Evolutionary conservation across 768 basidiomycete species (phyloP), one percentile per base, ranked within the genome.

Genomic region (Leccinum obscurum): DNA sequence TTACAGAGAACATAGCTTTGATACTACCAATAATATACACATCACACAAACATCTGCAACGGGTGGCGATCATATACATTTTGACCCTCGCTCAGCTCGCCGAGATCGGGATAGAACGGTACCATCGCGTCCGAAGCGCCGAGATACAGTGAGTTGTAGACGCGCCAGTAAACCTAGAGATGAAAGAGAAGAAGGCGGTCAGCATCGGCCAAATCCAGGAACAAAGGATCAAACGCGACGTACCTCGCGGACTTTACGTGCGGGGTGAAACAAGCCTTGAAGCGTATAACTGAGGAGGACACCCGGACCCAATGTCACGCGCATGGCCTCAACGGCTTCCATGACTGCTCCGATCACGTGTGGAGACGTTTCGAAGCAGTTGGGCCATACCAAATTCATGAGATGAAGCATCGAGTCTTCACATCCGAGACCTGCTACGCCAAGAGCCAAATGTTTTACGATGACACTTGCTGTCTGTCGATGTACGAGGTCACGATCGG

Each of bases 361-460:
- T 6, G 97, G 97, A 14, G 90, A 93, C 2, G 95, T 96, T 79
- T 98, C 96, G 74, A 98, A 98, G 75, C 95, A 95, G 72, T 98
- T 98, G 2, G 97, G 97, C 95, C 95, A 98, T 14, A 98, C 92
- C 28, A 99, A 85, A 73, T 99, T 99, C 89, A 98, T 93, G 53
- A 98, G 77, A 70, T 99, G 97, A 55, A 94, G 83, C 86, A 98
- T 92, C 13, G 96, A 96, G 76, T 99, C 97, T 77, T 99, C 97
- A 68, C 94, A 95, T 1, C 97, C 96, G 28, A 98, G 83, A 51
- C 97, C 97, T 1, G 97, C 95, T 6, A 97, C 95, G 48, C 97
- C 97, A 32, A 99, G 84, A 4, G 97, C 94, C 50, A 99, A 78
- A 72, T 99, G 97, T 78, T 98, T 98, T 69, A 99, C 96, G 66